Base-by-base conservation (phyloP, 352 stramenopile species). In the Phytopythium mirpurense region DNA sequence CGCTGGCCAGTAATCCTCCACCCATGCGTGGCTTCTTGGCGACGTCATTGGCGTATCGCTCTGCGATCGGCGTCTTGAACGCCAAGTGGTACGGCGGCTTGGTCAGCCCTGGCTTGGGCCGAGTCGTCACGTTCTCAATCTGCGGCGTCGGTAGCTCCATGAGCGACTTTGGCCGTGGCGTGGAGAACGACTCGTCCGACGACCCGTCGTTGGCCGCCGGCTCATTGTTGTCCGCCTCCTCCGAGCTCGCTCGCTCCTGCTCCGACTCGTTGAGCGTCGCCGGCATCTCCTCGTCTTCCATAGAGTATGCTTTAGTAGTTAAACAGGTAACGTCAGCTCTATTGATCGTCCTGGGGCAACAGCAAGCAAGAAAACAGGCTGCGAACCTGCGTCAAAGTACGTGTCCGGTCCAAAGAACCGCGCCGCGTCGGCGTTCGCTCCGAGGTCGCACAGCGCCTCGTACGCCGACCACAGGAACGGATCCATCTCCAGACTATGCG, bases 381-480 rank as follows among this genome's bases (percentile, higher is more conserved):
- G 14, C 41, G 6, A 51, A 46, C 58, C 63, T 23, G 24, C 67
- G 26, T 60, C 68, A n/a, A 82, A 77, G 34, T 63, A 87, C 29
- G 68, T 85, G 23, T 65, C 47, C 21, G 45, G 9, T 5, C 77
- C 70, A 51, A 93, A 95, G 62, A 93, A 93, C 12, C 51, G 62
- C 31, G 68, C 46, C 1, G 74, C 74, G 9, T 93, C 77, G 12
- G 87, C 31, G 43, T 89, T 77, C 7, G 72, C 83, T 32, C 95
- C 95, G 14, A 98, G 67, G 54, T 98, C 84, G 49, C 91, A 98
- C 5, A 98, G 74, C 34, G 93, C 80, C 54, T 98, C 87, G 62
- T 96, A 98, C 38, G 89, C 89, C 12, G 74, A 83, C 91, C 92
- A 98, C 59, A 98, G 65, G 18, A 92, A 88, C 21, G 88, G 70